A percentile compares a stretch with the other conserved stretches of the same genome.
phyloP scores from a whole-genome alignment of 2,329 filamentous ascomycete species.

The Alternaria consortialis region DNA sequence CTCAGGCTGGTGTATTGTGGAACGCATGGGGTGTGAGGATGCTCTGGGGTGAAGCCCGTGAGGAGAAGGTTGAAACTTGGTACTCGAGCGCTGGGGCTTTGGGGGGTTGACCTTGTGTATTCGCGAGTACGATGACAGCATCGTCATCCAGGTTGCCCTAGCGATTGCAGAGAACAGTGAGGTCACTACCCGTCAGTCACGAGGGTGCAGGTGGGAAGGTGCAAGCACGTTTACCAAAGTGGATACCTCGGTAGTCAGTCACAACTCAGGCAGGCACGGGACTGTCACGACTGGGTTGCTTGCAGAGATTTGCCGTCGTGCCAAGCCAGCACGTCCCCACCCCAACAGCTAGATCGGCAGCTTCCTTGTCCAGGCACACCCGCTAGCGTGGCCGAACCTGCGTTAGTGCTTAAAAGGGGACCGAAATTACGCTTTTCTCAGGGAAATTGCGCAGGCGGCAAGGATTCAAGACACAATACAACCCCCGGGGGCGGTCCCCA shows the following conservation, averaged over 20 bases:
- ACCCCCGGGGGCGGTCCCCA: constrained; percentile 21
- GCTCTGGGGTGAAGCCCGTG: background rate
- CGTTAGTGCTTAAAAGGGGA: constrained; percentile 14
- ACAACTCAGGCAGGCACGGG: background rate
- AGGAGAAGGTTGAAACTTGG: constrained; percentile 5
- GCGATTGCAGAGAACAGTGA: background rate
- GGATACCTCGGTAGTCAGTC: constrained; percentile 3
- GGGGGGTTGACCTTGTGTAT: background rate
- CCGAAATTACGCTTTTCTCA: constrained; percentile 1
- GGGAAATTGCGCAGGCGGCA: constrained; percentile 34
- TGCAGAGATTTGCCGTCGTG: constrained; percentile 5
- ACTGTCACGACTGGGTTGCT: background rate
- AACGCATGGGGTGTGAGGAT: constrained; percentile 31
- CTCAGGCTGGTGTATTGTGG: constrained; percentile 21
- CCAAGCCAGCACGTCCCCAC: background rate
- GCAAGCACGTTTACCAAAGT: background rate
- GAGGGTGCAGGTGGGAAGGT: constrained; percentile 1
- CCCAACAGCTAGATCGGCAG: constrained; percentile 9
- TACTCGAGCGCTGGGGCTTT: background rate
- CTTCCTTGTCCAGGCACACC: constrained; percentile 22
- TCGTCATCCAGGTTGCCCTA: constrained; percentile 9
- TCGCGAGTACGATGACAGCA: background rate
- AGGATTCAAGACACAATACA: constrained; percentile 35
- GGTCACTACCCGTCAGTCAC: constrained; percentile 6
- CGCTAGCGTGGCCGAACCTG: constrained; percentile 7